phyloP scores from a whole-genome alignment of 108 stramenopile genomes.

The Tribonema minus region DNA sequence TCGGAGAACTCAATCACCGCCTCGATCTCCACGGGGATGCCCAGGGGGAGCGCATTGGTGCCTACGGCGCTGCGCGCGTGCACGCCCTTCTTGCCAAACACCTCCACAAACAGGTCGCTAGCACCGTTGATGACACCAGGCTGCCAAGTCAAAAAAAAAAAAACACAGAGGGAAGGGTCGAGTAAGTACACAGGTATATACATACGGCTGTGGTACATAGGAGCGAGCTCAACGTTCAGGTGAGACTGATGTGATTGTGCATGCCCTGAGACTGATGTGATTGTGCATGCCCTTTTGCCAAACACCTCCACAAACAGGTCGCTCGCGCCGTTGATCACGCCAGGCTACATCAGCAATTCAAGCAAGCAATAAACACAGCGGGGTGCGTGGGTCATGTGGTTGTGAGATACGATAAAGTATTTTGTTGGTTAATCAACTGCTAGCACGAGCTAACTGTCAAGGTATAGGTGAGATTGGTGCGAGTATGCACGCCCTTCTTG shows the following conservation, averaged over 20 bases:
- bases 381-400: too few species aligned
- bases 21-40: conserved; percentile 66
- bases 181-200: too few species aligned
- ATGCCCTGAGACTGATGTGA: too few species aligned
- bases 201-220: too few species aligned
- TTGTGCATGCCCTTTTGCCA: conserved; percentile 65
- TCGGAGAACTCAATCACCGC: conserved; percentile 58
- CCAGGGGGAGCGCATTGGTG: conserved; percentile 66
- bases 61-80: conserved; percentile 65
- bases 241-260: too few species aligned
- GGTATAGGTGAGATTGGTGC: too few species aligned
- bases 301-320: conserved; percentile 63
- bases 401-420: too few species aligned
- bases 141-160: conserved; percentile 25
- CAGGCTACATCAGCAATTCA: conserved; percentile 51
- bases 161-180: too few species aligned
- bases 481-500: conserved; percentile 61
- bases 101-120: conserved; percentile 58
- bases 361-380: too few species aligned
- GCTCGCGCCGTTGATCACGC: conserved; percentile 68
- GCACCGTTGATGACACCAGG: conserved; percentile 70
- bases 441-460: too few species aligned
- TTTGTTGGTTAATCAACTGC: too few species aligned
- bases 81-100: conserved; percentile 65
- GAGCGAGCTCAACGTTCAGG: too few species aligned